phyloP scores from a whole-genome alignment of 2,329 filamentous ascomycete genomes.

The Fusarium virguliforme region DNA sequence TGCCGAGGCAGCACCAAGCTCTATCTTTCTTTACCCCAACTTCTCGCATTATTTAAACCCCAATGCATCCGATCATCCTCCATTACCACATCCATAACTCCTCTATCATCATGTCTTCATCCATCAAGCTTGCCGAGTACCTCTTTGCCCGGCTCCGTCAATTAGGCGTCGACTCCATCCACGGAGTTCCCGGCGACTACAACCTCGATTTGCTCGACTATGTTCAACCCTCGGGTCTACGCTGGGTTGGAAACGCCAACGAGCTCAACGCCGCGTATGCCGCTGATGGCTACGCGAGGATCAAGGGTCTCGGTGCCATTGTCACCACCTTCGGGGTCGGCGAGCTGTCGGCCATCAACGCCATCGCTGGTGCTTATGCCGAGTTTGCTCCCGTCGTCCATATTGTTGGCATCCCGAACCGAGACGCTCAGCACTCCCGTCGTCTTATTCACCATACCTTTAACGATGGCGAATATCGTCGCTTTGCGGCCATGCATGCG shows the following conservation, averaged over 20 bases:
- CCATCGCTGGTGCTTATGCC: not conserved
- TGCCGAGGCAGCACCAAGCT: not conserved
- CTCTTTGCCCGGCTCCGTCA: constrained; percentile 30
- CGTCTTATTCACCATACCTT: constrained; percentile 69
- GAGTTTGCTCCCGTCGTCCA: constrained; percentile 6
- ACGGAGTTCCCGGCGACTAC: constrained; percentile 21
- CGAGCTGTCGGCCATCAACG: constrained; percentile 3
- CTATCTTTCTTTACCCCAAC: not conserved
- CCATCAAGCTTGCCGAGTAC: constrained; percentile 16
- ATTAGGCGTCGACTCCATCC: constrained; percentile 13
- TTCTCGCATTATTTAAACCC: not conserved
- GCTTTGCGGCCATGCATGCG: constrained; percentile 66
- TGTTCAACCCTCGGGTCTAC: not conserved
- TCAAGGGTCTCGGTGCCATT: not conserved
- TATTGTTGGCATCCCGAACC: constrained; percentile 58
- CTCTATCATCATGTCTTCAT: not conserved
- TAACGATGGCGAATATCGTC: constrained; percentile 68
- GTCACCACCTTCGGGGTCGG: constrained; percentile 7
- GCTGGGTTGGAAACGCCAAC: constrained; percentile 10
- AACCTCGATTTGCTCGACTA: constrained; percentile 17
- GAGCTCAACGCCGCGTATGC: constrained; percentile 7
- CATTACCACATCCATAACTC: not conserved
- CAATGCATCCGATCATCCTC: not conserved
- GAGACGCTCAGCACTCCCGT: constrained; percentile 60
- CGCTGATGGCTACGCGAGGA: not conserved